Evolutionary conservation across 495 filamentous ascomycete genomes (phyloP).

Genomic region (Paragyromitra xinjiangensis): DNA sequence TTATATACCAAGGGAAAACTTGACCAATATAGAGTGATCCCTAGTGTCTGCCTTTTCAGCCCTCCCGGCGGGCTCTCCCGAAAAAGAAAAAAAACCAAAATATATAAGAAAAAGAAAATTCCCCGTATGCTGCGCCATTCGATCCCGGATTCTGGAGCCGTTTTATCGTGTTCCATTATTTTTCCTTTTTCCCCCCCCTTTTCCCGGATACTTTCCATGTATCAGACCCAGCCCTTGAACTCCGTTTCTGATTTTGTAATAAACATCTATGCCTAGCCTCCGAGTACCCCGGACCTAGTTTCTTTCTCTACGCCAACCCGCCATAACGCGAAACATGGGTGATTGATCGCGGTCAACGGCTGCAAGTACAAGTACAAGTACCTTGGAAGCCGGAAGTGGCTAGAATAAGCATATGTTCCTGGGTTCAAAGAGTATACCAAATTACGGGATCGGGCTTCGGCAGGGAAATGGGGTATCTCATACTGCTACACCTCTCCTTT

Average conservation of each 20-base stretch:
- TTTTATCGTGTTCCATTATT: conserved; percentile 45
- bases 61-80: conserved; percentile 41
- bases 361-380: conserved; percentile 13
- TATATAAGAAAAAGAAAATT: conserved; percentile 53
- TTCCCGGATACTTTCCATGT: conserved; percentile 20
- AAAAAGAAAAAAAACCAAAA: conserved; percentile 49
- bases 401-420: conserved; percentile 31
- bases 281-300: not conserved
- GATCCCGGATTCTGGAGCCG: conserved; percentile 43
- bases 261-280: conserved; percentile 29
- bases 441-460: conserved; percentile 11
- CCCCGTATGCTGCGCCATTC: conserved; percentile 51
- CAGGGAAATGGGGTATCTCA: conserved; percentile 41
- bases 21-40: conserved; percentile 46
- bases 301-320: conserved; percentile 1
- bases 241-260: conserved; percentile 40
- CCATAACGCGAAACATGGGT: conserved; percentile 6
- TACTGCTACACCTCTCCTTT: conserved; percentile 44
- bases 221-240: conserved; percentile 32
- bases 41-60: conserved; percentile 38
- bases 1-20: conserved; percentile 45
- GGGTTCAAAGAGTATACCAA: not conserved
- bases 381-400: conserved; percentile 28
- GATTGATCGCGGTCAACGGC: conserved; percentile 21
- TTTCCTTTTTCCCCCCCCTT: conserved; percentile 13